Conservation (phyloP, 163 green algal genomes). For the Scenedesmus sp. region DNA sequence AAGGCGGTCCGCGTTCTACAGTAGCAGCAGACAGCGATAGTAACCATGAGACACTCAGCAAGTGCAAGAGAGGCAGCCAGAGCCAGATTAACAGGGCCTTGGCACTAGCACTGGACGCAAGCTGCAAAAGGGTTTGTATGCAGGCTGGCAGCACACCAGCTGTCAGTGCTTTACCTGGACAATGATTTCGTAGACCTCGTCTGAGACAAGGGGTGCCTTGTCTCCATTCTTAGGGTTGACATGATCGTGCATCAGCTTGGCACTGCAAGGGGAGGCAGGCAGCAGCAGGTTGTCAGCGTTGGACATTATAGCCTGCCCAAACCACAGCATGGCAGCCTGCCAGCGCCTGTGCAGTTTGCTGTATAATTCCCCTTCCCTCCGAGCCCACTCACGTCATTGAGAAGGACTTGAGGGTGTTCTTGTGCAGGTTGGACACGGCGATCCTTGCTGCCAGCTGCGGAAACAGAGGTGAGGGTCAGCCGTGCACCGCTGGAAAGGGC, state of each 20-base stretch:
- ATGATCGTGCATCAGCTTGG: slow-evolving; percentile 96
- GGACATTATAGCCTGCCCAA: neutral
- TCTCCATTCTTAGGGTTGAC: slow-evolving; percentile 95
- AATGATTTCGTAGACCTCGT: slow-evolving; percentile 96
- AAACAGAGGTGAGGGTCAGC: slow-evolving; percentile 11
- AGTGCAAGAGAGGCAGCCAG: neutral
- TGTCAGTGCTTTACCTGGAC: slow-evolving; percentile 62
- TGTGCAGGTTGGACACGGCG: slow-evolving; percentile 99
- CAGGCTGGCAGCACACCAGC: neutral
- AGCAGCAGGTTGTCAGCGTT: slow-evolving; percentile 4
- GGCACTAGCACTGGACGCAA: neutral
- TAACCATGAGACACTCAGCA: neutral
- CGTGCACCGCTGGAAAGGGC: too few species aligned
- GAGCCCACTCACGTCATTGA: slow-evolving; percentile 89
- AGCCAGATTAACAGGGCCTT: neutral
- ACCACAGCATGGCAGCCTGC: neutral
- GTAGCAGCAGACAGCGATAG: neutral
- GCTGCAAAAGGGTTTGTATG: neutral
- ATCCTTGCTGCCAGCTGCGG: slow-evolving; percentile 97
- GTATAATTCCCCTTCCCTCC: neutral
- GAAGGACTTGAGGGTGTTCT: slow-evolving; percentile 99
- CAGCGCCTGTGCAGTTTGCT: neutral
- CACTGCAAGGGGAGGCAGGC: slow-evolving; percentile 63
- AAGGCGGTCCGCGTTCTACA: slow-evolving; percentile 87
- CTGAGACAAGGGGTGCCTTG: slow-evolving; percentile 86